Conservation (phyloP, 2,329 filamentous ascomycete species). For the Beauveria pseudobassiana region DNA sequence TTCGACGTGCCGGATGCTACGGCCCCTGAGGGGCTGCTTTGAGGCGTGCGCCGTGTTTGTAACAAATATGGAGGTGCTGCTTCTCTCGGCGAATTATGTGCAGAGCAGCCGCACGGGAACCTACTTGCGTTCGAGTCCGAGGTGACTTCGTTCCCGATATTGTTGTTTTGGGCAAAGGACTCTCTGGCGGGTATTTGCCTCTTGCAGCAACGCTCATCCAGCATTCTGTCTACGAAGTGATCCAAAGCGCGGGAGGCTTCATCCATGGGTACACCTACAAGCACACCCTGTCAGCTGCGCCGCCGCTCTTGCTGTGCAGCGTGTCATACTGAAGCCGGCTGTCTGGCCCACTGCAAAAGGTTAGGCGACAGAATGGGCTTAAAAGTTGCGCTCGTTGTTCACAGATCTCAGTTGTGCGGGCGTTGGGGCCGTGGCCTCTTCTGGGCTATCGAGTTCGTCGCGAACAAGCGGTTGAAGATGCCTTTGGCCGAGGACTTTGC, state of each 20-base stretch:
- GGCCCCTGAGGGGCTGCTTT: conserved; percentile 58
- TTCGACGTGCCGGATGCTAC: conserved; percentile 56
- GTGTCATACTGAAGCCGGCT: conserved; percentile 38
- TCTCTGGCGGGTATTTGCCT: background rate
- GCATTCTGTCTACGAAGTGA: background rate
- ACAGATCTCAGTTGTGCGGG: conserved; percentile 19
- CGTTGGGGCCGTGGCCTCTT: conserved; percentile 22
- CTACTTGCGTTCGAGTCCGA: conserved; percentile 54
- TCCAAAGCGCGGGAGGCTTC: background rate
- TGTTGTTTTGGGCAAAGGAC: background rate
- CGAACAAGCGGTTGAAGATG: background rate
- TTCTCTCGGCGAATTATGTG: conserved; percentile 72
- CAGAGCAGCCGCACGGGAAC: conserved; percentile 50
- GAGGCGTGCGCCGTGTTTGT: conserved; percentile 58
- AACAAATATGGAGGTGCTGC: conserved; percentile 59
- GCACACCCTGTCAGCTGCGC: conserved; percentile 15
- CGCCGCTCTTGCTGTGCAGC: conserved; percentile 20
- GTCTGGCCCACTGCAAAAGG: conserved; percentile 6
- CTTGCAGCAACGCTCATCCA: background rate
- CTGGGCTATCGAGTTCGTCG: conserved; percentile 17
- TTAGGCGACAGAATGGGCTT: background rate
- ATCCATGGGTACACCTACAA: conserved; percentile 4
- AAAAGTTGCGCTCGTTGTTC: background rate
- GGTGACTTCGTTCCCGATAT: conserved; percentile 50
- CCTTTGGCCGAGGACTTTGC: background rate